Evolutionary conservation across 2,329 filamentous ascomycete genomes (phyloP).

Genomic region (Cercospora sp.): DNA sequence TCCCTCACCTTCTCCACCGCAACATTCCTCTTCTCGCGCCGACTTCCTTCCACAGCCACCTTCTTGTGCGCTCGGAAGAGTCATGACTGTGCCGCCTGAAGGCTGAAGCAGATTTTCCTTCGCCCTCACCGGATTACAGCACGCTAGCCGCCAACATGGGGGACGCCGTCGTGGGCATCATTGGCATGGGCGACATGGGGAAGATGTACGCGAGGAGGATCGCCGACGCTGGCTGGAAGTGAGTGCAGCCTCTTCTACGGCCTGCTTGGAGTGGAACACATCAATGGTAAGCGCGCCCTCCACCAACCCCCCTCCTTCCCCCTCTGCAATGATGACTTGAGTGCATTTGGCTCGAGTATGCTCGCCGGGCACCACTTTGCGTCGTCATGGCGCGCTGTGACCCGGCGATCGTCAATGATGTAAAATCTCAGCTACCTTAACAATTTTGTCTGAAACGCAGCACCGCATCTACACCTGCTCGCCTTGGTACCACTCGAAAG

Average conservation of each 20-base stretch:
- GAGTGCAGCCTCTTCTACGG: conserved; percentile 45
- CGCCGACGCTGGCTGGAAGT: conserved; percentile 95
- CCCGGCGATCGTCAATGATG: conserved; percentile 82
- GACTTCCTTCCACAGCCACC: background rate
- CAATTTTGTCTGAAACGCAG: conserved; percentile 76
- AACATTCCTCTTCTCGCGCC: background rate
- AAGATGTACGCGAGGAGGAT: conserved; percentile 94
- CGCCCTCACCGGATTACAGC: conserved; percentile 9
- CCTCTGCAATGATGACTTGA: conserved; percentile 90
- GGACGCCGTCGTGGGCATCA: conserved; percentile 81
- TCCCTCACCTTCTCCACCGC: conserved; percentile 14
- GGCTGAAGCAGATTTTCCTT: conserved; percentile 17
- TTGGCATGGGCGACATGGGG: conserved; percentile 99
- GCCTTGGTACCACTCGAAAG: conserved; percentile 1
- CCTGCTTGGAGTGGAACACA: background rate
- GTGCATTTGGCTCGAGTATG: conserved; percentile 99
- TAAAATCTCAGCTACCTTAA: conserved; percentile 98
- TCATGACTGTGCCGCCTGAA: conserved; percentile 10
- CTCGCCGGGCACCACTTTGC: conserved; percentile 59
- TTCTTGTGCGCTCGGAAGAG: conserved; percentile 1
- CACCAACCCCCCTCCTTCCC: conserved; percentile 15
- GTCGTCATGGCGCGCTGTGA: conserved; percentile 68
- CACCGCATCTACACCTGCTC: conserved; percentile 1
- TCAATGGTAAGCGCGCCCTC: conserved; percentile 40
- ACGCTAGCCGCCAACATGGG: conserved; percentile 51